Evolutionary conservation across 257 asterid species (phyloP), one percentile per base, ranked within the genome.

Genomic region (Petunia secreta): DNA sequence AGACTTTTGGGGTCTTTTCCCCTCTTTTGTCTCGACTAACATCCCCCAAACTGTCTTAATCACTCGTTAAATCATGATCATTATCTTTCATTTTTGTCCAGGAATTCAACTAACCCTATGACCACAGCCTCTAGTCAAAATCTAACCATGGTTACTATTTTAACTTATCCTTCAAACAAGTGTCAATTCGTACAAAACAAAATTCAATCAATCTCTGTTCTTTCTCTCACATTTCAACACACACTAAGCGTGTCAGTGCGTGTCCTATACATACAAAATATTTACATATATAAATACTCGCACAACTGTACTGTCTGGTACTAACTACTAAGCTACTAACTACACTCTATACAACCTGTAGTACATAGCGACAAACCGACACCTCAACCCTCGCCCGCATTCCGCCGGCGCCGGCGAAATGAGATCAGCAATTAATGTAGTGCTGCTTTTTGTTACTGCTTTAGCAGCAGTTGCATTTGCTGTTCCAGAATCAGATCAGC

Each of bases 341-440:
- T 44, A 37, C 25, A 44, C 41, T 62, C 60, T 50, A 87, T 82
- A 80, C 86, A 78, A 58, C 86, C 80, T 53, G 68, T n/a, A 77
- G 82, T 25, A 25, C 25, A 81, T 60, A 80, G 80, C 85, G 90
- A 84, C 90, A 79, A 81, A 63, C 83, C 80, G 57, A 76, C 82
- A 77, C 80, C 68, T 53, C 65, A 77, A 53, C 81, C 40, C 44
- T 75, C 40, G 59, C 52, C 58, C 71, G 53, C 50, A 85, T 83
- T 71, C 89, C 89, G 87, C 88, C 89, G 90, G 93, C 86, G 87
- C 84, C 84, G 81, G 25, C 25, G 25, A 25, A 25, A 25, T 25
- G 25, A 25, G 25, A 25, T 67, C 83, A 41, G 48, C 83, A 10
- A 46, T 69, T 81, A 75, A 63, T 16, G 46, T 79, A 7, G 73